These are phyloP conservation scores for Alternaria ventricosa DNA, from an alignment of 2,329 filamentous ascomycete species.

Conservation along the genomic window DNA sequence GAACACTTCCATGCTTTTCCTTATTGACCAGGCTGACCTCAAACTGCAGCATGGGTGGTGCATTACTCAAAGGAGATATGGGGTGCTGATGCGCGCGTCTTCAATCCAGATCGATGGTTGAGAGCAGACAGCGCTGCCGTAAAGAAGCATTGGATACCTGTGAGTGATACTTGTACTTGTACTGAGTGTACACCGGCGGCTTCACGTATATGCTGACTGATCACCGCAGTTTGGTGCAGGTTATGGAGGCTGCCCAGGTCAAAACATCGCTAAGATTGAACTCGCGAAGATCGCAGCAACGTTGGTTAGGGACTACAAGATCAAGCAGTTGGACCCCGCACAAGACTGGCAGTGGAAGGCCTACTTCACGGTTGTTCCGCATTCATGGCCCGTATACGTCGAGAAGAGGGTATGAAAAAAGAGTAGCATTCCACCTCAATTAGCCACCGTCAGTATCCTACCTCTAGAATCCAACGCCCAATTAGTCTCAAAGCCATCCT, in stretches of 20 bases:
- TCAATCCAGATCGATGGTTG: not conserved
- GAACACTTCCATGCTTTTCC: no score
- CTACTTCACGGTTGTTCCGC: slow-evolving; percentile 41
- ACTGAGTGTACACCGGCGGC: fast-evolving
- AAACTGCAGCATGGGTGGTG: not conserved
- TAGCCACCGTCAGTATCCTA: not conserved
- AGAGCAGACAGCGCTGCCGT: no score
- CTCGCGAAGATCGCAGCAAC: slow-evolving; percentile 45
- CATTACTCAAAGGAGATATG: not conserved
- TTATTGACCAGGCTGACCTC: not conserved
- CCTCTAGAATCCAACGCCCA: not conserved
- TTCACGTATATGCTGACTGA: not conserved
- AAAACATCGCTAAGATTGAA: slow-evolving; percentile 47
- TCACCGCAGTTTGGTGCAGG: slow-evolving; percentile 44
- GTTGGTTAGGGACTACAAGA: slow-evolving; percentile 43
- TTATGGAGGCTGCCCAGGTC: slow-evolving; percentile 47
- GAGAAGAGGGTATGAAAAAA: not conserved
- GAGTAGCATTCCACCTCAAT: not conserved
- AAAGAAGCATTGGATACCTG: no score
- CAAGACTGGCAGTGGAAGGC: slow-evolving; percentile 41
- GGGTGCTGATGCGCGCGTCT: not conserved
- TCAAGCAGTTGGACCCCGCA: slow-evolving; percentile 34
- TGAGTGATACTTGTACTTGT: not conserved
- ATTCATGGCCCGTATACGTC: slow-evolving; percentile 28
- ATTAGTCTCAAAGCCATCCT: not conserved